These are phyloP conservation scores for Candida tammaniensis DNA, from an alignment of 805 yeast genomes.

Conservation along the genomic window DNA sequence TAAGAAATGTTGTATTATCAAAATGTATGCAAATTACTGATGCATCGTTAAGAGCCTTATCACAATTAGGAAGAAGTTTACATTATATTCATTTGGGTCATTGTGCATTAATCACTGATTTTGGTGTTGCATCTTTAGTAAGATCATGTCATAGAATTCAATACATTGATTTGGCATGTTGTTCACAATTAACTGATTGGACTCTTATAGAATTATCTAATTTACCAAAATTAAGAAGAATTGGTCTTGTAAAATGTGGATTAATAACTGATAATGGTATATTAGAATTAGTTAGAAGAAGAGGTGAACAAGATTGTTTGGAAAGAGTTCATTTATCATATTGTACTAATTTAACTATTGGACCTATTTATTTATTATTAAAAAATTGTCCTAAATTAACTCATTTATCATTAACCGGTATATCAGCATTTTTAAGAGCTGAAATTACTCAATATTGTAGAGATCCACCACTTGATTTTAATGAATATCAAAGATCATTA, in stretches of 20 bases:
- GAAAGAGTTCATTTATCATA: constrained; percentile 93
- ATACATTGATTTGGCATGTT: constrained; percentile 93
- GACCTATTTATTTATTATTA: constrained; percentile 72
- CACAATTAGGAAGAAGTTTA: constrained; percentile 71
- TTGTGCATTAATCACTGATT: constrained; percentile 86
- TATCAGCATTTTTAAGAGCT: constrained; percentile 78
- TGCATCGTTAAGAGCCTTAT: constrained; percentile 65
- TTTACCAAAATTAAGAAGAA: constrained; percentile 78
- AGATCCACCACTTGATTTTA: constrained; percentile 89
- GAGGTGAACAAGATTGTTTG: constrained; percentile 73
- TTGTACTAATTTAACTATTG: constrained; percentile 75
- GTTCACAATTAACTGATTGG: constrained; percentile 81
- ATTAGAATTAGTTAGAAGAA: constrained; percentile 59
- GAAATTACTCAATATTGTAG: constrained; percentile 88
- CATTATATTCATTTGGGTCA: constrained; percentile 94
- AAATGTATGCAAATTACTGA: constrained; percentile 89
- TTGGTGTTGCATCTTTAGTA: constrained; percentile 74
- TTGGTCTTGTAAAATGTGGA: constrained; percentile 89
- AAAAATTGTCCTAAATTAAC: constrained; percentile 83
- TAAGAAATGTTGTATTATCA: constrained; percentile 84
- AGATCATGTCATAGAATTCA: constrained; percentile 80
- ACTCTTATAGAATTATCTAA: constrained; percentile 74
- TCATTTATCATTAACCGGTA: constrained; percentile 90
- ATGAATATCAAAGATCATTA: constrained; percentile 74
- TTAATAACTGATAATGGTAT: constrained; percentile 86